Percentiles rank a stretch among this genome's conserved stretches.
phyloP scores from a whole-genome alignment of 495 filamentous ascomycete species.

The Aspergillus haitiensis region DNA sequence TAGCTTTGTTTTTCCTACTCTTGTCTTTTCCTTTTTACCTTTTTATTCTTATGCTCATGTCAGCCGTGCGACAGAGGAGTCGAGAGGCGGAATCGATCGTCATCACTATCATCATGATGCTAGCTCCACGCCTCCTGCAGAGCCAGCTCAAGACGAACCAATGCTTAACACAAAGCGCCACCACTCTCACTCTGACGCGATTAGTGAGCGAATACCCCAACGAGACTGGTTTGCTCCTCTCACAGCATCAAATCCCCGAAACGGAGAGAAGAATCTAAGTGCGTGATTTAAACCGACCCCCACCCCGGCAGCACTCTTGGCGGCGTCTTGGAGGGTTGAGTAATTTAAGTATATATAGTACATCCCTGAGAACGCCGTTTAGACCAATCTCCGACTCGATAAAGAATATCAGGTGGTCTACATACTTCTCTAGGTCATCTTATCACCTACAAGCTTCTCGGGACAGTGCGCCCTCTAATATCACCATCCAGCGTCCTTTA shows the following conservation, averaged over 20 bases:
- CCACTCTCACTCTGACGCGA: constrained; percentile 7
- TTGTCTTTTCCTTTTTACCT: too few relatives aligned
- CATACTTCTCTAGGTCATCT: background rate
- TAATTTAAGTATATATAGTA: constrained; percentile 2
- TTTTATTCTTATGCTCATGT: too few relatives aligned
- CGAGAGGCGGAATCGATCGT: constrained; percentile 1
- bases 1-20: constrained; percentile 13
- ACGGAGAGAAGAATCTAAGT: background rate
- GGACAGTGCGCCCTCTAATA: background rate
- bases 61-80: constrained; percentile 8
- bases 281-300: constrained; percentile 18
- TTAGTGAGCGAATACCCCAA: constrained; percentile 10
- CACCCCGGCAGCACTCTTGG: constrained; percentile 20
- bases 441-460: constrained; percentile 18
- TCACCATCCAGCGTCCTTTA: background rate
- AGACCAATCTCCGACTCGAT: background rate
- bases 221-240: background rate
- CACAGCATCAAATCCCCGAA: too few relatives aligned
- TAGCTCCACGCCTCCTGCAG: background rate
- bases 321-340: constrained; percentile 16
- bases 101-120: too few relatives aligned
- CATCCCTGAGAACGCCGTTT: background rate
- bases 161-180: background rate
- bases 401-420: background rate
- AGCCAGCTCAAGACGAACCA: background rate